Evolutionary conservation across 495 filamentous ascomycete species (phyloP).

Genomic region (Pseudevernia furfuracea): DNA sequence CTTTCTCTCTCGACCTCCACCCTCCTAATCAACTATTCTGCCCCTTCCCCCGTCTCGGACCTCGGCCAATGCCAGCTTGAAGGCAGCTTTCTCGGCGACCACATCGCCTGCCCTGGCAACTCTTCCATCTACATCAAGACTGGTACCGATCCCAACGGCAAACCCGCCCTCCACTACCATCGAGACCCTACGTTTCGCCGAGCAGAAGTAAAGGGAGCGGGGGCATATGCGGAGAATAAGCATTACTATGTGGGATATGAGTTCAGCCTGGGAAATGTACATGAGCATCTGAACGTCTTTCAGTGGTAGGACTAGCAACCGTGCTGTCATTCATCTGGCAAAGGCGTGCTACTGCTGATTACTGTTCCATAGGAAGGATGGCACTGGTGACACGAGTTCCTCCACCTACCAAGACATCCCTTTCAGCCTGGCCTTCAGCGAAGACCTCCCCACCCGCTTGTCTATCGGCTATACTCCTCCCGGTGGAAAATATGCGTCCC

Average conservation of each 20-base stretch:
- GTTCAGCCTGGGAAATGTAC: slow-evolving; percentile 24
- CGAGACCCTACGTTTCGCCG: slow-evolving; percentile 31
- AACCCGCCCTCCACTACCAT: slow-evolving; percentile 27
- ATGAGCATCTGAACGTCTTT: slow-evolving; percentile 28
- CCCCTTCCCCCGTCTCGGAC: slow-evolving; percentile 1
- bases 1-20: slow-evolving; percentile 9
- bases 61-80: slow-evolving; percentile 16
- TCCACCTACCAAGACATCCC: slow-evolving; percentile 30
- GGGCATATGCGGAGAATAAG: slow-evolving; percentile 21
- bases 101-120: slow-evolving; percentile 11
- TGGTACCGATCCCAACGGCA: slow-evolving; percentile 25
- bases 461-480: slow-evolving; percentile 28
- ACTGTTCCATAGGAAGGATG: slow-evolving; percentile 12
- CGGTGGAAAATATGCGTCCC: slow-evolving; percentile 16
- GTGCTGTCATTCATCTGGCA: not conserved
- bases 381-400: slow-evolving; percentile 20
- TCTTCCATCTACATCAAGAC: slow-evolving; percentile 26
- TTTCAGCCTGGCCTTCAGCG: slow-evolving; percentile 27
- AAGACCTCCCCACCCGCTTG: slow-evolving; percentile 18
- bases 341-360: not conserved
- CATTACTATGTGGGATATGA: slow-evolving; percentile 34
- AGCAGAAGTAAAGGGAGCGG: slow-evolving; percentile 29
- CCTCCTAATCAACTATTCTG: slow-evolving; percentile 11
- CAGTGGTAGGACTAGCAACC: slow-evolving; percentile 25
- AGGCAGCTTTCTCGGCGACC: slow-evolving; percentile 5